Evolutionary conservation across 768 basidiomycete genomes (phyloP), one percentile per base, ranked within the genome.

Genomic region (Boletus reticuloceps): DNA sequence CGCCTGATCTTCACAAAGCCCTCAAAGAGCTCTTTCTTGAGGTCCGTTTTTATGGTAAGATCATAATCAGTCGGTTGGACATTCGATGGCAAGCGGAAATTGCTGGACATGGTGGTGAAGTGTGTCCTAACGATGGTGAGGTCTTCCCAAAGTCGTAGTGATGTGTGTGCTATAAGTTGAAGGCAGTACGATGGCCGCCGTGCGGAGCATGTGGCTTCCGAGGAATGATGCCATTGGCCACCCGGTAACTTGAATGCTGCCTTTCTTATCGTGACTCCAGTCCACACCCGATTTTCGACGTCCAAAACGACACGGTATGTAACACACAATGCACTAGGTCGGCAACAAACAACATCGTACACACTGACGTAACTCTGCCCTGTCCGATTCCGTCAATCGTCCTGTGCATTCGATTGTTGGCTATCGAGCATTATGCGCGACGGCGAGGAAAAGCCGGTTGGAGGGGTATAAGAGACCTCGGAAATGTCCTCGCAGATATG

Each of bases 61-160:
- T 90, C 86, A 70, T 94, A 95, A 68, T 94, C 90, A 8, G 71
- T 79, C 13, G 91, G 86, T 62, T 78, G 82, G 51, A 89, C 80
- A 59, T 84, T 73, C 1, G 77, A 77, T 19, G 89, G 88, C 50
- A 92, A 80, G 62, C 89, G 84, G 52, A 70, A 72, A 31, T 56
- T 54, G 55, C 36, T 43, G 34, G 64, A 52, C 60, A 59, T 59
- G 27, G 55, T 48, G 16, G 55, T 52, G 37, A 59, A 56, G 40
- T 49, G 48, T 11, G 47, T 46, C 54, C 49, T 55, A 42, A 51
- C 25, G 32, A n/a, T 31, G 39, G 36, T 48, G 27, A 16, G 41
- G 27, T 25, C 38, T 39, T 46, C 40, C 14, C 25, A n/a, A 13
- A 17, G 34, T 41, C n/a, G 54, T 19, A 19, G 40, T 41, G 39